Evolutionary conservation across 257 asterid species (phyloP), one percentile per base, ranked within the genome.

Genomic region (Osmanthus fragrans): DNA sequence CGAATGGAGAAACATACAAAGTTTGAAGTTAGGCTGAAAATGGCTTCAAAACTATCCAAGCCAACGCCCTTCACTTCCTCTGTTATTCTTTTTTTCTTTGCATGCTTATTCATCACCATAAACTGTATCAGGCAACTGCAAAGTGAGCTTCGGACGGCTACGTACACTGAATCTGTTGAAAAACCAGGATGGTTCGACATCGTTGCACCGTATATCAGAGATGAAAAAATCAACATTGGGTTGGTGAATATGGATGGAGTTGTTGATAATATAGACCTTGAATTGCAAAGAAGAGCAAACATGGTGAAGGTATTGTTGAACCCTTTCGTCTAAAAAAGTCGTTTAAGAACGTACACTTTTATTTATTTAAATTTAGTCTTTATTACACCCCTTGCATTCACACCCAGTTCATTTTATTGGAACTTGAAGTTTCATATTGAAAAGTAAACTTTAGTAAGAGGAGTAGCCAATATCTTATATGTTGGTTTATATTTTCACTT

Each of bases 11-110:
- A 15, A 49, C 58, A 16, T 23, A 49, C 0, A 16, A 1, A 51
- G 11, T 21, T 18, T 56, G 30, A 56, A 56, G 30, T 21, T 21
- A 10, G 13, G 39, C 67, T 32, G 54, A 51, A 69, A 79, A 89
- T 89, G 96, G 89, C 86, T 76, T 80, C 85, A 63, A 88, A 88
- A 37, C 78, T 76, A 72, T 79, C 79, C 56, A 84, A 80, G 70
- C 76, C 74, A 40, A 88, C 71, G 74, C 87, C 82, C 8, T 72
- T 84, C 68, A 56, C 73, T 13, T 69, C 75, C 29, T 7, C 86
- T 77, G 72, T 79, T 81, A 70, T 83, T 67, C 70, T 89, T 65
- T 81, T 91, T 85, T 79, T 87, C 76, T 76, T 85, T 1, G 76
- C 73, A 75, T 74, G 87, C 70, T 32, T 84, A 16, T 51, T 83